A percentile compares a stretch with the other conserved stretches of the same genome.
phyloP scores from a whole-genome alignment of 2,329 filamentous ascomycete genomes.

The Sclerotinia nivalis region DNA sequence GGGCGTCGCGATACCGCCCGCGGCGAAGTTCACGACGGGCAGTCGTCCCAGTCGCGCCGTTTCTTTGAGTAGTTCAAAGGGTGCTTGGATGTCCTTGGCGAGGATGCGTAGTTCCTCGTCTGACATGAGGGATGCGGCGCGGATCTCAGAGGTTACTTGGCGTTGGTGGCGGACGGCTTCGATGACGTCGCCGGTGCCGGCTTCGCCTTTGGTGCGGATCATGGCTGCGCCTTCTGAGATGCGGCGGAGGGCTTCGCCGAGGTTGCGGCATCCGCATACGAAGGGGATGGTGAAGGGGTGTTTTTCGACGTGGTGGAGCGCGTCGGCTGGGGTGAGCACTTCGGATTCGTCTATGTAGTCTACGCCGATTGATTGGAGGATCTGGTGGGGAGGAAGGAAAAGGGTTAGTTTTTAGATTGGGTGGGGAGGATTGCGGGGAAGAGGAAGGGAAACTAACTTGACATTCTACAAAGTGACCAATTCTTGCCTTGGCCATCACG shows the following conservation, averaged over 20 bases:
- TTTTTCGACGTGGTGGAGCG: constrained; percentile 91
- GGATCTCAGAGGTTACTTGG: constrained; percentile 81
- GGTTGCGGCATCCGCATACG: constrained; percentile 92
- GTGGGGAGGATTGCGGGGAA: neutral
- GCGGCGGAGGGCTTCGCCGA: constrained; percentile 87
- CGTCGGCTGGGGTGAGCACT: constrained; percentile 93
- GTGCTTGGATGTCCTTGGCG: constrained; percentile 78
- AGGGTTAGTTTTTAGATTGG: neutral
- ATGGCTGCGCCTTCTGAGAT: constrained; percentile 95
- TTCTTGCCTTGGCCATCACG: constrained; percentile 98
- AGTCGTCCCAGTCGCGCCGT: constrained; percentile 84
- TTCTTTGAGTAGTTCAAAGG: constrained; percentile 78
- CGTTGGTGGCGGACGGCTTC: constrained; percentile 97
- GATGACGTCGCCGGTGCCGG: constrained; percentile 93
- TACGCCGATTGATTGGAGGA: constrained; percentile 90
- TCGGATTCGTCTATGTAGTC: constrained; percentile 99
- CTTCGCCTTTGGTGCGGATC: constrained; percentile 98
- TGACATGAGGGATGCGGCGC: constrained; percentile 62
- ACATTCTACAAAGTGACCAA: constrained; percentile 97
- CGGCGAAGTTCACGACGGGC: constrained; percentile 96
- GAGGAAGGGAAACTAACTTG: constrained; percentile 54
- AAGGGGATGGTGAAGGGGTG: constrained; percentile 79
- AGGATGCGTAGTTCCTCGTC: constrained; percentile 76
- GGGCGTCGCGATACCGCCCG: constrained; percentile 98
- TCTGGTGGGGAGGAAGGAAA: constrained; percentile 51